Percentiles rank a stretch among this genome's conserved stretches.
These are phyloP conservation scores for Hygrophorus pudorinus DNA, from an alignment of 768 basidiomycete genomes.

Conservation along the genomic window DNA sequence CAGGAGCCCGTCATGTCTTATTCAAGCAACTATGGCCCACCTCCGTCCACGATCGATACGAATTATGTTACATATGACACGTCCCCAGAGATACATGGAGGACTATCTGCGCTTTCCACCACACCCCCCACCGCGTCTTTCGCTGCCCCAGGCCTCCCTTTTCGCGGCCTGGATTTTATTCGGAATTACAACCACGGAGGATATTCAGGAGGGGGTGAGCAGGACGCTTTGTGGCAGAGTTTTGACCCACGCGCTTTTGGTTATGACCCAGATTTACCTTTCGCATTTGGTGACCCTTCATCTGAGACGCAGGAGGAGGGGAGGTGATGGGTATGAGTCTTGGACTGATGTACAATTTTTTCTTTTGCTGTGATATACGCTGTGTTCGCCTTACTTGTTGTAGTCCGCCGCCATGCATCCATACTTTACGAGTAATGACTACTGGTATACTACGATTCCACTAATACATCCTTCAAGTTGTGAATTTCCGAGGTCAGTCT, in stretches of 20 bases:
- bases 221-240: conserved; percentile 46
- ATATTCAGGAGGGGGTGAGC: conserved; percentile 30
- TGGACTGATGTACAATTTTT: conserved; percentile 8
- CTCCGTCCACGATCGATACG: conserved; percentile 30
- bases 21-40: conserved; percentile 32
- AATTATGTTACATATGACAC: conserved; percentile 28
- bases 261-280: conserved; percentile 69
- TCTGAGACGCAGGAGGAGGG: conserved; percentile 29
- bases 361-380: background rate
- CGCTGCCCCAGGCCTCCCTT: conserved; percentile 67
- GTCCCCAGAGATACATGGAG: conserved; percentile 26
- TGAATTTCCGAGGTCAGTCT: background rate
- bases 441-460: background rate
- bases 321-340: conserved; percentile 12
- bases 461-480: background rate
- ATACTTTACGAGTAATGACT: background rate
- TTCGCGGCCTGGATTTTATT: conserved; percentile 76
- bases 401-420: background rate
- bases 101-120: conserved; percentile 36
- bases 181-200: conserved; percentile 60
- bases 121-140: conserved; percentile 58
- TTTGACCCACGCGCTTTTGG: conserved; percentile 71
- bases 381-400: background rate
- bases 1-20: conserved; percentile 34
- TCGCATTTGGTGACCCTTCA: conserved; percentile 40